These are phyloP conservation scores for Wallacemonas sp. DNA, from an alignment of 208 protist genomes.

Conservation along the genomic window DNA sequence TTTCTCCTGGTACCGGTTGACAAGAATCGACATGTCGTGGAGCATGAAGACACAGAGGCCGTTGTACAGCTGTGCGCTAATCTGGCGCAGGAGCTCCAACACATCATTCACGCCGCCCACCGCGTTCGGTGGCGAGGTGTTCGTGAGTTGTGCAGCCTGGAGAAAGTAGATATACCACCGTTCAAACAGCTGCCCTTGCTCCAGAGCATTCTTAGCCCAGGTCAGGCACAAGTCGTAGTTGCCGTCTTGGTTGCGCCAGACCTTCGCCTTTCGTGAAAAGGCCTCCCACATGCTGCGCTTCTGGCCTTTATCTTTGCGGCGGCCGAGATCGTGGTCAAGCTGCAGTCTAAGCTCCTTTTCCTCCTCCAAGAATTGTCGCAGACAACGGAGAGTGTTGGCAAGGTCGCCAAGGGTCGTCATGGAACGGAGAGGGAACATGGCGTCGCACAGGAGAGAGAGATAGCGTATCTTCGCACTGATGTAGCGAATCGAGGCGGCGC, in stretches of 20 bases:
- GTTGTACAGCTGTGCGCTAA: conserved; percentile 58
- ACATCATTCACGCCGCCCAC: conserved; percentile 33
- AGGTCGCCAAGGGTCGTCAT: conserved; percentile 59
- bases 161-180: conserved; percentile 70
- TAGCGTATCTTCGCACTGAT: conserved; percentile 67
- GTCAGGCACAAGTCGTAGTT: conserved; percentile 57
- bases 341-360: conserved; percentile 41
- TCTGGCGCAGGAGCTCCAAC: conserved; percentile 40
- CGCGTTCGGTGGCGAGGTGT: not conserved
- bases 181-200: conserved; percentile 74
- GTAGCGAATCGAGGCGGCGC: conserved; percentile 36
- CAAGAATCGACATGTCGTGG: conserved; percentile 73
- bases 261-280: conserved; percentile 62
- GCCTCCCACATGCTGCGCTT: conserved; percentile 51
- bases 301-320: conserved; percentile 35
- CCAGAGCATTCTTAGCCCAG: conserved; percentile 64
- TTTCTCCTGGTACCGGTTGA: conserved; percentile 67
- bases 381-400: conserved; percentile 30
- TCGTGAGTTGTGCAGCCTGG: conserved; percentile 26
- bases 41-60: conserved; percentile 65
- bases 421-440: conserved; percentile 56
- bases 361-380: conserved; percentile 48
- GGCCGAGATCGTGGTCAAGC: conserved; percentile 55
- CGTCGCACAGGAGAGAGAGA: conserved; percentile 56
- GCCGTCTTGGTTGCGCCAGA: conserved; percentile 58